Base-by-base conservation (phyloP, 106 monocot species). In the Dendrobium chrysotoxum region DNA sequence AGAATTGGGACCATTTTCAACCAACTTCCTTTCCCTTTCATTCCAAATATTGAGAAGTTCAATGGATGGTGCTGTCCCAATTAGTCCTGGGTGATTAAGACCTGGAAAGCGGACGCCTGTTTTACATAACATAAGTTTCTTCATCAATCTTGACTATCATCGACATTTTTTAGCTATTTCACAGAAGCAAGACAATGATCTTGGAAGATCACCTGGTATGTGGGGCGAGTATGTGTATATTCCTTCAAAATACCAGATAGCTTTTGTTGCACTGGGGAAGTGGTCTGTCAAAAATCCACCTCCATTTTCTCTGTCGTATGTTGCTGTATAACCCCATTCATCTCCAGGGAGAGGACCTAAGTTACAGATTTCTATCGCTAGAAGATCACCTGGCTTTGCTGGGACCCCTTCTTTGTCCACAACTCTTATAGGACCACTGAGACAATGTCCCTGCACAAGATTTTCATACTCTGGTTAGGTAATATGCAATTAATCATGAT, bases 201-300 rank as follows among this genome's bases (percentile, higher is more conserved):
- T 35, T 35, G 40, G 15, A 73, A 17, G 12, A 64, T 16, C 68
- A 90, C 91, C 93, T 83, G 91, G 93, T 84, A 96, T 96, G 1
- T 96, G 88, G 64, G 91, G 93, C 35, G 93, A 96, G 83, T 87
- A 86, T 79, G 96, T 91, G 70, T 93, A 93, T 75, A 96, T 96
- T 81, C 93, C 93, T 87, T 93, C 91, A 68, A 96, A 96, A 68
- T 93, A 93, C 96, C 96, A 96, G 61, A 96, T 96, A 26, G 96
- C 96, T 80, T 96, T 96, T 4, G 90, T 91, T 80, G 93, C 93
- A 78, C 40, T 50, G 18, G 96, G 96, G 77, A 93, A 96, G 77
- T 96, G 93, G 40, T 96, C 96, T 16, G 93, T 96, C 47, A 96
- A 82, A 76, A 96, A 96, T 15, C 96, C 93, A n/a, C 96, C 96